Conservation (phyloP, 495 filamentous ascomycete species). For the Pyrenula aspistea region DNA sequence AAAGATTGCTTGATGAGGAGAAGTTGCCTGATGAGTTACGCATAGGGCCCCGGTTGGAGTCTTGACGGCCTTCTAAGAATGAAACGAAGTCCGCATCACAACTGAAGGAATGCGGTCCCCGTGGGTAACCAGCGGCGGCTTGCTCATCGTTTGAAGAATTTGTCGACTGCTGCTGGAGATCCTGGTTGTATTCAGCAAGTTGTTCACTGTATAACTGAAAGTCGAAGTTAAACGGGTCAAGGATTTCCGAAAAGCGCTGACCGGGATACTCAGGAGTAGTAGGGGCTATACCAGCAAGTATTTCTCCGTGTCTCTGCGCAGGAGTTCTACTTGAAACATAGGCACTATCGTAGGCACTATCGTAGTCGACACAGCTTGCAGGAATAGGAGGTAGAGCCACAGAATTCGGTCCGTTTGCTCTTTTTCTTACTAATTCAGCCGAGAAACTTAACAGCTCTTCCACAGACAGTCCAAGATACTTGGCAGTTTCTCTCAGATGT, state of each 20-base stretch:
- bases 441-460: neutral
- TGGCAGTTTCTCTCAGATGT: neutral
- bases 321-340: neutral
- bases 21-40: neutral
- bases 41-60: neutral
- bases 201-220: no score
- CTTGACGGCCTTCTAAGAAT: neutral
- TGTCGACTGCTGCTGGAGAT: no score
- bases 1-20: neutral
- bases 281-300: neutral
- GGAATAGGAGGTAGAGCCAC: neutral
- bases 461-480: neutral
- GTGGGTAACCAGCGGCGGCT: no score
- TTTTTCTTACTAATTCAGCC: neutral
- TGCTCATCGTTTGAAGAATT: no score
- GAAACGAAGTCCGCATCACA: constrained; percentile 4
- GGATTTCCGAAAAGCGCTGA: neutral
- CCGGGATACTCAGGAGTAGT: neutral
- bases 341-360: neutral
- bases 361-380: neutral
- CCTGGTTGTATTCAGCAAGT: no score
- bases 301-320: neutral
- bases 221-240: neutral
- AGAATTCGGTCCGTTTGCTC: neutral
- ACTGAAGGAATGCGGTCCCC: neutral